Base-by-base conservation (phyloP, 1,284 basidiomycete species). In the Apiotrichum brassicae region DNA sequence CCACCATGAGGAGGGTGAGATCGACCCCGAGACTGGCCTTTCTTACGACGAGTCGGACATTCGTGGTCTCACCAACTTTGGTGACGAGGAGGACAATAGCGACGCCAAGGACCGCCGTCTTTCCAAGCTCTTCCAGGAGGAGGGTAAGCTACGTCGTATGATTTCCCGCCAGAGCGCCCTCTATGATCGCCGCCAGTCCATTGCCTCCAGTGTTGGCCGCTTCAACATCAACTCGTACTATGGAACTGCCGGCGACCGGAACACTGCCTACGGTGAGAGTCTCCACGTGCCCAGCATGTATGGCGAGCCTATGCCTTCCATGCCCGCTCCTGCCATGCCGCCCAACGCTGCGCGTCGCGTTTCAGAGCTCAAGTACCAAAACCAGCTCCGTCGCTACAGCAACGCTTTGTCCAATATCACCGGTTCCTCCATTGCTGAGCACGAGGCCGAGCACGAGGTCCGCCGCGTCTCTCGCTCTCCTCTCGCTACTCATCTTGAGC, bases 21-120 rank as follows among this genome's bases (percentile, higher is more conserved):
- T 9, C 39, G 51, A 53, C 40, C 46, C 47, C 18, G 48, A 54
- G 46, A 48, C 39, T 3, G 37, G 39, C 8, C 18, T 44, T 16
- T 26, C 34, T 0, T 42, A 25, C 19, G 35, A 37, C 43, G 43
- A 46, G 24, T 37, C 34, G 14, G 48, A 49, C 18, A 44, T 54
- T 16, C 32, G 84, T 19, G 85, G 87, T 57, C 74, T 86, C 45
- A 88, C 86, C 6, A 85, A 88, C 60, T 91, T 86, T 59, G 85
- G 87, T 52, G 87, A 85, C 20, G 85, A 91, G 57, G 79, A 85
- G 54, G 84, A 87, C 61, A 75, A 79, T 24, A 76, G 88, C 56
- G 79, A 86, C 54, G 80, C 81, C 0, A 82, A 79, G 18, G 86
- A 91, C 63, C 75, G 74, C 22, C 73, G 76, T 57, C 76, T 92